Percentiles rank a stretch among this genome's conserved stretches.
These are phyloP conservation scores for Penicillium malachiteum DNA, from an alignment of 495 filamentous ascomycete genomes.

Conservation along the genomic window DNA sequence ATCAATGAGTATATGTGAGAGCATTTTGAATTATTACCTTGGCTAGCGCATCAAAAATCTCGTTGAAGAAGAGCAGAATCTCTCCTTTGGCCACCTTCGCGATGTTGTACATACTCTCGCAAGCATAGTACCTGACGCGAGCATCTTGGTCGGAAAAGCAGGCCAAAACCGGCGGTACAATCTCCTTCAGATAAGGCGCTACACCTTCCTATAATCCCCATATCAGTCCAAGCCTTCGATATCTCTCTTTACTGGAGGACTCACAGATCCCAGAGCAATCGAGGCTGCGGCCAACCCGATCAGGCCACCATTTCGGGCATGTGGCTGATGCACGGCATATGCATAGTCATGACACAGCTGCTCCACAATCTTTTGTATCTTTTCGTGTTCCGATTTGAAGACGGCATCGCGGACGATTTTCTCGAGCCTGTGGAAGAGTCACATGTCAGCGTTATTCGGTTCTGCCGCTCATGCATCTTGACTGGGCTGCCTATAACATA, in stretches of 20 bases:
- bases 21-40: constrained; percentile 61
- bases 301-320: constrained; percentile 93
- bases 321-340: constrained; percentile 95
- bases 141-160: constrained; percentile 99
- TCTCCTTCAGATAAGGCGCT: constrained; percentile 83
- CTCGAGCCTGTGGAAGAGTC: constrained; percentile 64
- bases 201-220: constrained; percentile 65
- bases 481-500: constrained; percentile 46
- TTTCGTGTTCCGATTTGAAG: constrained; percentile 70
- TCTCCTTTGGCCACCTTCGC: constrained; percentile 99
- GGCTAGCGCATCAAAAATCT: constrained; percentile 94
- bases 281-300: constrained; percentile 96
- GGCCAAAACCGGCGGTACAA: constrained; percentile 96
- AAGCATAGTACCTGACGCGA: constrained; percentile 96
- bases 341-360: constrained; percentile 98
- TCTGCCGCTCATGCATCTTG: background rate
- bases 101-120: constrained; percentile 99
- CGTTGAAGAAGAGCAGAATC: constrained; percentile 93
- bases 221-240: constrained; percentile 21
- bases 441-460: constrained; percentile 12
- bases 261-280: constrained; percentile 89
- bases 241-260: constrained; percentile 29
- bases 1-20: background rate
- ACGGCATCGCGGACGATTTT: constrained; percentile 84
- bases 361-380: constrained; percentile 80